phyloP scores from a whole-genome alignment of 176 grass and related monocot species.

The Carex parvula region DNA sequence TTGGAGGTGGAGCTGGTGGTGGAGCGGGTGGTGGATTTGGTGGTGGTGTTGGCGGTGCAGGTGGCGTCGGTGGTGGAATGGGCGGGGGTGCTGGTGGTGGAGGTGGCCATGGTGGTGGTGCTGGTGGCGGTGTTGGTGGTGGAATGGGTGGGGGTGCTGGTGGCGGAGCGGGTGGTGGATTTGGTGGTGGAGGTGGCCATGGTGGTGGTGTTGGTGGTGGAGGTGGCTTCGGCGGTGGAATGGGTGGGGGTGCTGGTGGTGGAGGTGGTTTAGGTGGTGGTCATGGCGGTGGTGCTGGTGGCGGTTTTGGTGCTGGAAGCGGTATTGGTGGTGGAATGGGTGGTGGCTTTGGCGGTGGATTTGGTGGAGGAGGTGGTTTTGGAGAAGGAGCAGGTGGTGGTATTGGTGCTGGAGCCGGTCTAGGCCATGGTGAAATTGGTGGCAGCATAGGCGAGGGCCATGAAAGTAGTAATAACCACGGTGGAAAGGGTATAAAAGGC shows the following conservation, averaged over 20 bases:
- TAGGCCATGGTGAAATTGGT: neutral
- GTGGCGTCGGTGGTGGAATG: neutral
- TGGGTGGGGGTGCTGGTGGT: neutral
- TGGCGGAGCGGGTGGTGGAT: neutral
- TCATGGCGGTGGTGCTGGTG: neutral
- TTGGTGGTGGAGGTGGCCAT: neutral
- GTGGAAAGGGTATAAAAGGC: neutral
- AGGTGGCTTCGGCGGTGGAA: neutral
- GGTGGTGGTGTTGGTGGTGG: neutral
- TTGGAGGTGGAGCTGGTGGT: slow-evolving; percentile 3
- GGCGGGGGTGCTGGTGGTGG: neutral
- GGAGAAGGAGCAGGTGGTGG: neutral
- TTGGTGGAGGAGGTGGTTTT: neutral
- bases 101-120: neutral
- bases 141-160: neutral
- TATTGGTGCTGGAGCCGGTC: neutral
- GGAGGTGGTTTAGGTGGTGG: neutral
- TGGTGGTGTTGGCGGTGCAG: neutral
- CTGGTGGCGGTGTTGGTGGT: neutral
- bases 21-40: slow-evolving; percentile 16
- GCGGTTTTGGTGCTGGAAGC: neutral
- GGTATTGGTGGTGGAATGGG: neutral
- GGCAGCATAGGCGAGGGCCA: neutral
- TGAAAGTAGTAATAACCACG: neutral
- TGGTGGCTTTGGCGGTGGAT: neutral